Conservation (phyloP, 768 basidiomycete genomes). For the Leccinum disarticulatum region DNA sequence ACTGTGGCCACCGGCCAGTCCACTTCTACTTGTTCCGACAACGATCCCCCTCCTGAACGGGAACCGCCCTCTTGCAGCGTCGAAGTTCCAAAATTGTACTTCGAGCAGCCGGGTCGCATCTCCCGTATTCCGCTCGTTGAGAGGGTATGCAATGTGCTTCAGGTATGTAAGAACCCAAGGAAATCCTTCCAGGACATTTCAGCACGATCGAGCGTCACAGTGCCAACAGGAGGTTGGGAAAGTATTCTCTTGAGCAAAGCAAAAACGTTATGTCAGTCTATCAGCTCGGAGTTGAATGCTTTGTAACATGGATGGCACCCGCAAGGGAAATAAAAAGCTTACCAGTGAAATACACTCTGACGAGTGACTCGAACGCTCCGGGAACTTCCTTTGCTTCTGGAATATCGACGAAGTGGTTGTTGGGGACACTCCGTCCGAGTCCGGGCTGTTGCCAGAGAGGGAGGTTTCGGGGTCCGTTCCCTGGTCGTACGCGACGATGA, state of each 20-base stretch:
- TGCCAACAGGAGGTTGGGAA: constrained; percentile 37
- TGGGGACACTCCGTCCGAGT: background rate
- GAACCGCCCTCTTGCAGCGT: constrained; percentile 43
- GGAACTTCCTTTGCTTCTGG: constrained; percentile 7
- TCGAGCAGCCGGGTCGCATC: constrained; percentile 61
- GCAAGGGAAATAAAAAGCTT: background rate
- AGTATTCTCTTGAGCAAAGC: background rate
- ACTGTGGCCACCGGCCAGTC: constrained; percentile 41
- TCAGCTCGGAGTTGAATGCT: background rate
- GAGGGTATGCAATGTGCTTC: constrained; percentile 68
- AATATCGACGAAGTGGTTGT: constrained; percentile 2
- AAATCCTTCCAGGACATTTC: constrained; percentile 65
- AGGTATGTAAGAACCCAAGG: constrained; percentile 69
- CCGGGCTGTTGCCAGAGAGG: background rate
- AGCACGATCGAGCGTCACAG: constrained; percentile 44
- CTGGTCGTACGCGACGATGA: constrained; percentile 2
- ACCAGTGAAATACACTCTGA: constrained; percentile 64
- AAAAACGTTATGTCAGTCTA: too few species aligned
- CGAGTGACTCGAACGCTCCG: constrained; percentile 37
- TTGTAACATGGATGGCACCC: background rate
- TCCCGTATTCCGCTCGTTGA: constrained; percentile 56
- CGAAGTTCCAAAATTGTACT: constrained; percentile 54
- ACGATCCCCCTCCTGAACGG: constrained; percentile 16
- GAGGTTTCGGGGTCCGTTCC: constrained; percentile 3
- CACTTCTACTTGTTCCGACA: constrained; percentile 34